Conservation (phyloP, 2,329 filamentous ascomycete species). For the Sporothrix schenckii region DNA sequence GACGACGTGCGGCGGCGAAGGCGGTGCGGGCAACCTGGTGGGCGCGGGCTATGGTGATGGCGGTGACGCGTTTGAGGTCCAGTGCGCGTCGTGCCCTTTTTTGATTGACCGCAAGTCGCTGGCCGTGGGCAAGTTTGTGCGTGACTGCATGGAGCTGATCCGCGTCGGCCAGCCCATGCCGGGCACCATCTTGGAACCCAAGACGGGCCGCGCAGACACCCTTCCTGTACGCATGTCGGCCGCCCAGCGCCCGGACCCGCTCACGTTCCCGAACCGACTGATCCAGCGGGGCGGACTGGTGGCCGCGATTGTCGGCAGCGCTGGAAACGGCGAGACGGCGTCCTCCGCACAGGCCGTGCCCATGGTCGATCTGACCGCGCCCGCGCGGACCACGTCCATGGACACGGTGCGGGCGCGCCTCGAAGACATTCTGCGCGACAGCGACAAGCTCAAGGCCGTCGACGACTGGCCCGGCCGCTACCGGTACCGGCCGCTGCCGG, state of each 20-base stretch:
- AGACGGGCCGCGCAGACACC: constrained; percentile 47
- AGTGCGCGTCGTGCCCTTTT: constrained; percentile 57
- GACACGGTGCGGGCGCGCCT: constrained; percentile 55
- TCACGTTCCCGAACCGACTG: constrained; percentile 62
- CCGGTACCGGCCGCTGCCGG: constrained; percentile 2
- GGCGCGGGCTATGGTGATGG: constrained; percentile 65
- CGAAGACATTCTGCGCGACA: constrained; percentile 49
- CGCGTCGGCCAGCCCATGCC: constrained; percentile 60
- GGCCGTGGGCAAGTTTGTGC: constrained; percentile 63
- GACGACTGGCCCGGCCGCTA: constrained; percentile 39
- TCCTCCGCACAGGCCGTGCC: neutral
- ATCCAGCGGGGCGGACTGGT: constrained; percentile 43
- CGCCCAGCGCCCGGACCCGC: constrained; percentile 36
- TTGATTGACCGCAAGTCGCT: constrained; percentile 61
- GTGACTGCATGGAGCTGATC: constrained; percentile 57
- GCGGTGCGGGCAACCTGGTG: constrained; percentile 40
- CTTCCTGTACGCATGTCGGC: neutral
- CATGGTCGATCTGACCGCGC: constrained; percentile 34
- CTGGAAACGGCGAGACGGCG: neutral
- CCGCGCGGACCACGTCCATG: constrained; percentile 50
- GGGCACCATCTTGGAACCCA: constrained; percentile 64
- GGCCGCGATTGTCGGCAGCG: constrained; percentile 6
- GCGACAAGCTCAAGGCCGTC: constrained; percentile 46
- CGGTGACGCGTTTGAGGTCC: constrained; percentile 52
- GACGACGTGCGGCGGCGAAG: constrained; percentile 53